phyloP scores from a whole-genome alignment of 352 stramenopile species.

The Globisporangium okanoganense region DNA sequence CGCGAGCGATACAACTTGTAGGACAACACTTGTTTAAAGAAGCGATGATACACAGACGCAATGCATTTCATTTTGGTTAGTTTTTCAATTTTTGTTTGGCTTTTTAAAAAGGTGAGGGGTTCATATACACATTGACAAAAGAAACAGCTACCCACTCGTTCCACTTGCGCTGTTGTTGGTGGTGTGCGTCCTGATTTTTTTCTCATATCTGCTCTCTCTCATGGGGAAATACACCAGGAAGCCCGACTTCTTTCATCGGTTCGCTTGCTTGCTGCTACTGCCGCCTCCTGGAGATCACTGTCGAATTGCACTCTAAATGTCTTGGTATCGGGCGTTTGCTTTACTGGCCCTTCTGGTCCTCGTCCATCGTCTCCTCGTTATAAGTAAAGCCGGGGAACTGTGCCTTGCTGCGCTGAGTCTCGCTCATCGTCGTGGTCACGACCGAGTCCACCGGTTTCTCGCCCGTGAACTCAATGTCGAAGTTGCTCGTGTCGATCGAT shows the following conservation, averaged over 20 bases:
- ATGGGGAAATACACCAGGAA: not conserved
- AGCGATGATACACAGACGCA: too few species aligned
- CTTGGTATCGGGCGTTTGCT: constrained; percentile 4
- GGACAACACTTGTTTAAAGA: constrained; percentile 3
- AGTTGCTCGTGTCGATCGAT: constrained; percentile 93
- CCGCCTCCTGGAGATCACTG: not conserved
- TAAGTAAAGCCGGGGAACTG: constrained; percentile 90
- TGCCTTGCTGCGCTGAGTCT: constrained; percentile 88
- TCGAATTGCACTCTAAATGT: constrained; percentile 9
- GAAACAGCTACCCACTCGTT: constrained; percentile 12
- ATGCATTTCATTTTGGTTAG: too few species aligned
- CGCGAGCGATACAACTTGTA: constrained; percentile 32
- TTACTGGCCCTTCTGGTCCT: constrained; percentile 84
- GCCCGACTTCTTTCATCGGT: constrained; percentile 1
- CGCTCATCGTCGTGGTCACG: constrained; percentile 89
- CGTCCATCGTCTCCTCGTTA: constrained; percentile 86
- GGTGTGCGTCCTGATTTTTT: not conserved
- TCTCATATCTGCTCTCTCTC: constrained; percentile 4
- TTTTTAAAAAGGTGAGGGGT: constrained; percentile 8
- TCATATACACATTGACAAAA: constrained; percentile 18
- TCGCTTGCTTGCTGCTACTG: not conserved
- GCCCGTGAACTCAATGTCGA: constrained; percentile 92
- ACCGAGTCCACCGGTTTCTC: constrained; percentile 90
- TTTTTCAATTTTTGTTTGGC: constrained; percentile 9
- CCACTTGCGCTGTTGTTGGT: constrained; percentile 4